These are phyloP conservation scores for Wickerhamomyces bovis DNA, from an alignment of 805 yeast genomes.

Conservation along the genomic window DNA sequence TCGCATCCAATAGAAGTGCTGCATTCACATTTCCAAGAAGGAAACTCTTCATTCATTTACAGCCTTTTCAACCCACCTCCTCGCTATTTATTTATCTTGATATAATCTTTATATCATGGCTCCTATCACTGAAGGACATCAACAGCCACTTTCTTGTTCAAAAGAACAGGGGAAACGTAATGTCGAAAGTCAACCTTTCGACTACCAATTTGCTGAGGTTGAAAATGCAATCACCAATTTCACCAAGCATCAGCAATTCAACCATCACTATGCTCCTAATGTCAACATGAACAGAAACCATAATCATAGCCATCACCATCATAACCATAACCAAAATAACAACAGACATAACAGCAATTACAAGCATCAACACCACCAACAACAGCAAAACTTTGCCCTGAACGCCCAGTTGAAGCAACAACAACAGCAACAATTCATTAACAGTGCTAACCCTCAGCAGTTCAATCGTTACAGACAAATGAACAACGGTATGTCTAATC, in stretches of 20 bases:
- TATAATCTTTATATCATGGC: neutral
- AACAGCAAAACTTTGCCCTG: conserved; percentile 13
- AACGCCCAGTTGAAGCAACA: conserved; percentile 21
- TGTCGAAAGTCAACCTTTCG: conserved; percentile 19
- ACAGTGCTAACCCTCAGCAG: conserved; percentile 5
- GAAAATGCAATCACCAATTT: conserved; percentile 25
- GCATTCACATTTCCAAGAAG: neutral
- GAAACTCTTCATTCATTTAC: neutral
- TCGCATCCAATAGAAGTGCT: neutral
- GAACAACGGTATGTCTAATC: conserved; percentile 3
- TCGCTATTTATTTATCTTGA: neutral
- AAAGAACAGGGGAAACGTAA: conserved; percentile 1
- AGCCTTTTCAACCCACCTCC: neutral
- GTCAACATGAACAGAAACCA: conserved; percentile 18
- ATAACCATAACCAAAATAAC: conserved; percentile 7
- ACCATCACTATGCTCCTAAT: conserved; percentile 27
- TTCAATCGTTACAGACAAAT: conserved; percentile 17
- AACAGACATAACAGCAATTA: conserved; percentile 3
- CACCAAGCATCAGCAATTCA: conserved; percentile 26
- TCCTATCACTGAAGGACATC: neutral
- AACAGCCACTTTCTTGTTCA: neutral
- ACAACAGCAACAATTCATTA: conserved; percentile 8
- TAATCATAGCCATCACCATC: conserved; percentile 5
- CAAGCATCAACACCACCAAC: conserved; percentile 6
- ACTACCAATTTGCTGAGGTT: conserved; percentile 22